Evolutionary conservation across 176 grass and related monocot genomes (phyloP).

Genomic region (Bromus sterilis): DNA sequence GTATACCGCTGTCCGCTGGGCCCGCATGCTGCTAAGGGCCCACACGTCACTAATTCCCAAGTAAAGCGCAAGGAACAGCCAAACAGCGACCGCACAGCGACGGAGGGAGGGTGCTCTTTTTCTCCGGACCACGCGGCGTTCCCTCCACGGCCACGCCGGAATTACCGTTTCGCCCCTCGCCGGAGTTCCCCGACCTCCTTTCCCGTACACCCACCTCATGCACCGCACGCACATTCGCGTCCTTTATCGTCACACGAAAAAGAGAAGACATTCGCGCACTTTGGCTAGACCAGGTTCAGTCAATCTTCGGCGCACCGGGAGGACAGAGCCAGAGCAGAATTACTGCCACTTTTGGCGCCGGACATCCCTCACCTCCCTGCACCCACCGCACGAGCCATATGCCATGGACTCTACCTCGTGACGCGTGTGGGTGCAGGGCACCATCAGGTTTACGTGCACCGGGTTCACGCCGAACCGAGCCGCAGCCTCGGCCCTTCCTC

Average conservation of each 20-base stretch:
- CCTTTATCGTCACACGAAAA: no score
- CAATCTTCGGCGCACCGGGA: neutral
- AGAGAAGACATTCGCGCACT: neutral
- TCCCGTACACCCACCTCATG: neutral
- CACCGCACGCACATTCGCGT: no score
- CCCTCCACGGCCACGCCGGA: neutral
- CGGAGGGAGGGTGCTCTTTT: neutral
- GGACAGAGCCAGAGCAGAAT: neutral
- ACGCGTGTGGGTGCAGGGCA: rapidly evolving
- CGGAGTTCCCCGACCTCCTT: neutral
- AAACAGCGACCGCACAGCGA: slow-evolving; percentile 6
- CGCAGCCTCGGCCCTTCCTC: neutral
- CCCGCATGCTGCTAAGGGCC: rapidly evolving
- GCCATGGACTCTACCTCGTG: neutral
- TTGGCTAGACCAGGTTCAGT: neutral
- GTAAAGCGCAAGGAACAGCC: neutral
- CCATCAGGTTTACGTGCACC: neutral
- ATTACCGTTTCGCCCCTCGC: slow-evolving; percentile 20
- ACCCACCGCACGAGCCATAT: neutral
- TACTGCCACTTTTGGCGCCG: neutral
- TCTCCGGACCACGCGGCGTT: neutral
- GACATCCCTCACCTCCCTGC: neutral
- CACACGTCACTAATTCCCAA: neutral
- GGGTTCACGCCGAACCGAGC: neutral
- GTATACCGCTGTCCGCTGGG: neutral